Evolutionary conservation across 352 stramenopile species (phyloP).

Genomic region (Globisporangium camurandrum): DNA sequence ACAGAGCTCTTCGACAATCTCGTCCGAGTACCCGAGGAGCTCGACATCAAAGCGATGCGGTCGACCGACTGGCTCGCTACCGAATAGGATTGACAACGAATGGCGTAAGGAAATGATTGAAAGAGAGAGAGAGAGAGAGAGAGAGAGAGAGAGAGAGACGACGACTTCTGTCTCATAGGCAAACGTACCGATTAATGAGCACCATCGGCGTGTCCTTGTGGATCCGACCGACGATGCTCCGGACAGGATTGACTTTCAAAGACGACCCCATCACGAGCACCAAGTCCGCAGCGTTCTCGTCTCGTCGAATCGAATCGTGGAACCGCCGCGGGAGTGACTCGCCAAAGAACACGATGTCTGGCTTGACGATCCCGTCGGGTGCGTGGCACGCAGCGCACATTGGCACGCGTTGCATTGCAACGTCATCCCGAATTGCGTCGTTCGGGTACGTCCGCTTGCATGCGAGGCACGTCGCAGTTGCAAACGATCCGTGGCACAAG

Average conservation of each 20-base stretch:
- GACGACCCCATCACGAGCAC: slow-evolving; percentile 99
- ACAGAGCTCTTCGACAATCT: slow-evolving; percentile 79
- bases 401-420: slow-evolving; percentile 68
- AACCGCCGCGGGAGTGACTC: slow-evolving; percentile 91
- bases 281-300: slow-evolving; percentile 88
- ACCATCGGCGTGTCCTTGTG: slow-evolving; percentile 79
- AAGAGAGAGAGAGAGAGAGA: neutral
- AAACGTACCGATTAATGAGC: slow-evolving; percentile 62
- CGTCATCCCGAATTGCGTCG: slow-evolving; percentile 81
- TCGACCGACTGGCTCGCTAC: slow-evolving; percentile 72
- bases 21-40: slow-evolving; percentile 75
- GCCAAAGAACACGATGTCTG: slow-evolving; percentile 98
- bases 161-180: neutral
- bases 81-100: too few relatives aligned
- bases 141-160: neutral
- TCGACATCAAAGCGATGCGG: slow-evolving; percentile 84
- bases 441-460: slow-evolving; percentile 81
- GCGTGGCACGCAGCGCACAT: slow-evolving; percentile 67
- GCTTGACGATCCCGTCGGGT: slow-evolving; percentile 93
- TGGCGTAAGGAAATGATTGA: neutral
- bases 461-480: slow-evolving; percentile 87
- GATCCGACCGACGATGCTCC: slow-evolving; percentile 81
- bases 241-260: slow-evolving; percentile 95
- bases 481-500: slow-evolving; percentile 93
- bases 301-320: slow-evolving; percentile 71